Base-by-base conservation (phyloP, 441 rosid genomes). In the Populus hybrid region DNA sequence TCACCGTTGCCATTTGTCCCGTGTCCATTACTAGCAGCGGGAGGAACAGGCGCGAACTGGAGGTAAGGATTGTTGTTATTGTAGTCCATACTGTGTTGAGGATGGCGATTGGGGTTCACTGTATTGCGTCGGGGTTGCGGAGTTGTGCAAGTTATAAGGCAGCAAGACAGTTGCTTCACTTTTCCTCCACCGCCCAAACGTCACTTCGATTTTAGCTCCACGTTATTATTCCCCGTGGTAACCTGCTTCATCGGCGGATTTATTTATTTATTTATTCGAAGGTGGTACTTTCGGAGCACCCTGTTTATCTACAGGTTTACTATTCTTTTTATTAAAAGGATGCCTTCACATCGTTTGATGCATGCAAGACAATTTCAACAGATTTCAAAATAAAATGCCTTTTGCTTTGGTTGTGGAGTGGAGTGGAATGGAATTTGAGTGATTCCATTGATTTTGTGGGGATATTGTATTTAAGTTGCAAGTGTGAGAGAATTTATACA, bases 1-100 rank as follows among this genome's bases (percentile, higher is more conserved):
- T 70, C 71, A 77, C 83, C 2, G 57, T 42, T 67, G 4, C 79
- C 71, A 63, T 70, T 5, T 2, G 78, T 38, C 14, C 69, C 81
- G 21, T 77, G 36, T 28, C 75, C 78, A 66, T 78, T 83, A 21
- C 85, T 82, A 67, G 88, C 9, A 59, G 65, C 65, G 11, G 26
- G 74, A 14, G 82, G 82, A 57, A 69, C 86, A 34, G 88, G 82
- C 57, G 85, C 78, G 53, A 79, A 53, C 34, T 84, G 85, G 71
- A 88, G 74, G 79, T 90, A 90, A 74, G 92, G 93, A 77, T 88
- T 83, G 74, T 36, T 80, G 42, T 69, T 72, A 73, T 34, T 80
- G 82, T 71, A 36, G 36, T 74, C 69, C 46, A 36, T 53, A 16
- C 36, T 61, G 67, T 53, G 67, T 0, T 50, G 68, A 34, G 34